Conservation (phyloP, 495 filamentous ascomycete species). For the Melanomma pulvis-pyrius region DNA sequence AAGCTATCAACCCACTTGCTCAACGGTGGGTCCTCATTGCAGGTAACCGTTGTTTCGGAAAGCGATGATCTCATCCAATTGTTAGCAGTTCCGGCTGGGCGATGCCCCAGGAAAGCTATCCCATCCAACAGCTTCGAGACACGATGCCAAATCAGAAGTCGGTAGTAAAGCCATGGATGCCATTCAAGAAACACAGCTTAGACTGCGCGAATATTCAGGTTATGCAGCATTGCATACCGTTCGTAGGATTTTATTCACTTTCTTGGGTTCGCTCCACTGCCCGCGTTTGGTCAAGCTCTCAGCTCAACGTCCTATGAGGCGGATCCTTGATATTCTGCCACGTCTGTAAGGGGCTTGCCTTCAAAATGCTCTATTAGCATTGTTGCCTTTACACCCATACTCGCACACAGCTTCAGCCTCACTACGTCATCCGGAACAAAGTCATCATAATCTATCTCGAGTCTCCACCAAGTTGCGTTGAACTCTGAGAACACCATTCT, state of each 20-base stretch:
- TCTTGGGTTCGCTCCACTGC: no score
- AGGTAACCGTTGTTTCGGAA: slow-evolving; percentile 11
- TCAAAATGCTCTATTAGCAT: neutral
- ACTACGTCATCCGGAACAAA: no score
- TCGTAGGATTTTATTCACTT: no score
- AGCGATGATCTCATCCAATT: slow-evolving; percentile 9
- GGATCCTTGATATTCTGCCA: neutral
- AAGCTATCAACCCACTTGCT: neutral
- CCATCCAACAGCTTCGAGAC: neutral
- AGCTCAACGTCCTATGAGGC: no score
- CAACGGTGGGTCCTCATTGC: neutral
- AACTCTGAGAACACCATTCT: no score
- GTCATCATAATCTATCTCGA: no score
- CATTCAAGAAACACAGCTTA: neutral
- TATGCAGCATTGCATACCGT: no score
- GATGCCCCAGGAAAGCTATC: neutral
- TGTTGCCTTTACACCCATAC: neutral
- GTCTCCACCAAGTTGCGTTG: no score
- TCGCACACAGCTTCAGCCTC: neutral
- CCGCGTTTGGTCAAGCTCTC: no score
- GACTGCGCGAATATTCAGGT: no score
- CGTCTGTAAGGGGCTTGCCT: no score
- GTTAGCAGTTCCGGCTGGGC: neutral
- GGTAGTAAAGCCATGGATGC: neutral
- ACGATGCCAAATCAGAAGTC: neutral